Evolutionary conservation across 129 eudicot species (phyloP).

Genomic region (Escallonia rubra): DNA sequence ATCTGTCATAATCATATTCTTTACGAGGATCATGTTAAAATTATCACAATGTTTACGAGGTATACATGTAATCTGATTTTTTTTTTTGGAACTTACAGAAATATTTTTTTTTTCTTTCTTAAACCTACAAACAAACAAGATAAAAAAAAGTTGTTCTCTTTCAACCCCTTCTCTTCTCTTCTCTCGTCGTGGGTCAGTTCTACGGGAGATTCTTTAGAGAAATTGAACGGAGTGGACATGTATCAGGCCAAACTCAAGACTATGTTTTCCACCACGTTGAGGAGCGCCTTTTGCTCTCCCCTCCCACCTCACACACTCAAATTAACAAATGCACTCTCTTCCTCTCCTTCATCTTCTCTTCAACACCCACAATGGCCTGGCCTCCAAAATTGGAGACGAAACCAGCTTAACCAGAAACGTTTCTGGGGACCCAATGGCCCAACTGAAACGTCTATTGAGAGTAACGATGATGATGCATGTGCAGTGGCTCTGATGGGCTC

Average conservation of each 20-base stretch:
- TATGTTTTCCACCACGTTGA: conserved; percentile 29
- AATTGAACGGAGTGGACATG: background rate
- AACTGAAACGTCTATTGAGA: conserved; percentile 6
- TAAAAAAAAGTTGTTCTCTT: no score
- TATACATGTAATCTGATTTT: no score
- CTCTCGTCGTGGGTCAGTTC: no score
- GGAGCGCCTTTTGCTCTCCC: conserved; percentile 15
- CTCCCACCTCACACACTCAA: conserved; percentile 20
- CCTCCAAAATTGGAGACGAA: conserved; percentile 64
- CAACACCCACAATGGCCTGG: conserved; percentile 62
- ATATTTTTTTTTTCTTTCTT: no score
- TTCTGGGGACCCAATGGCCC: conserved; percentile 87
- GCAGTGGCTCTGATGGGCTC: conserved; percentile 10
- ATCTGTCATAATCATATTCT: no score
- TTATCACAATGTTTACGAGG: no score
- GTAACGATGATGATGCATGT: no score
- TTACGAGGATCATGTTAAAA: no score
- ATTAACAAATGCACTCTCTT: conserved; percentile 12
- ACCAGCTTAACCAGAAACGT: conserved; percentile 56
- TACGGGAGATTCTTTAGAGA: no score
- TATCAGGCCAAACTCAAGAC: conserved; percentile 5
- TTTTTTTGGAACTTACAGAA: no score
- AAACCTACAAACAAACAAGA: no score
- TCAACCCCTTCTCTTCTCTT: no score
- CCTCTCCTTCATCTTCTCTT: conserved; percentile 12